A percentile compares a stretch with the other conserved stretches of the same genome.
These are phyloP conservation scores for Neonectria punicea DNA, from an alignment of 2,329 filamentous ascomycete species.

Conservation along the genomic window DNA sequence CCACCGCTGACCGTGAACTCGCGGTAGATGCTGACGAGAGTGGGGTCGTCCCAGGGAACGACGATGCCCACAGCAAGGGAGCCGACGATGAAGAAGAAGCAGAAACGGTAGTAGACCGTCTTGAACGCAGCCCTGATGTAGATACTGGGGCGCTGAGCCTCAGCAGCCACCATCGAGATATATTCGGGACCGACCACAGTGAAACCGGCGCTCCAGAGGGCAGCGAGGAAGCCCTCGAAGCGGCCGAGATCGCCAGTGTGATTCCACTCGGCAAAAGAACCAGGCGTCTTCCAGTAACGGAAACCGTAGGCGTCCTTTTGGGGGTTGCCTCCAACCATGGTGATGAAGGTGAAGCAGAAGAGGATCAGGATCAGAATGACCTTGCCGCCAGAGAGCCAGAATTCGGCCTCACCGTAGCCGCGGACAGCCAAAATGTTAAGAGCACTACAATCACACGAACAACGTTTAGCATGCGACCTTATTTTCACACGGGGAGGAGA, in stretches of 20 bases:
- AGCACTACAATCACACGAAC: conserved; percentile 48
- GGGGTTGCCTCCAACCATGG: conserved; percentile 83
- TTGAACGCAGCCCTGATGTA: conserved; percentile 77
- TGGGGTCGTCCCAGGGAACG: conserved; percentile 71
- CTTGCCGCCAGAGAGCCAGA: conserved; percentile 72
- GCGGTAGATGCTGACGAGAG: conserved; percentile 62
- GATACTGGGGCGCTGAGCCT: conserved; percentile 70
- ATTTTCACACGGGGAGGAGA: conserved; percentile 2
- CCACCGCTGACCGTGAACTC: conserved; percentile 46
- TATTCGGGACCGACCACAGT: conserved; percentile 75
- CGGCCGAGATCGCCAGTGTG: conserved; percentile 70
- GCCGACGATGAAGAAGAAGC: conserved; percentile 76
- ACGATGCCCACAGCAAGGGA: conserved; percentile 74
- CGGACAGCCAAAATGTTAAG: conserved; percentile 74
- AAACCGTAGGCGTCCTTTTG: conserved; percentile 75
- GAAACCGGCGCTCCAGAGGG: conserved; percentile 72
- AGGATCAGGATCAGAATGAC: conserved; percentile 73
- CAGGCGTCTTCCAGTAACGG: conserved; percentile 67
- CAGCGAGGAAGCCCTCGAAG: conserved; percentile 76
- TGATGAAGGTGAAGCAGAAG: conserved; percentile 81
- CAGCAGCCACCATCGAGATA: conserved; percentile 75
- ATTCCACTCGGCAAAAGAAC: conserved; percentile 62
- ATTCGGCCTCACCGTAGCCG: conserved; percentile 78
- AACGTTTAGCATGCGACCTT: conserved; percentile 44
- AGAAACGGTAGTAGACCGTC: conserved; percentile 77